Evolutionary conservation across 2,329 filamentous ascomycete genomes (phyloP).

Genomic region (Sporothrix dimorphospora): DNA sequence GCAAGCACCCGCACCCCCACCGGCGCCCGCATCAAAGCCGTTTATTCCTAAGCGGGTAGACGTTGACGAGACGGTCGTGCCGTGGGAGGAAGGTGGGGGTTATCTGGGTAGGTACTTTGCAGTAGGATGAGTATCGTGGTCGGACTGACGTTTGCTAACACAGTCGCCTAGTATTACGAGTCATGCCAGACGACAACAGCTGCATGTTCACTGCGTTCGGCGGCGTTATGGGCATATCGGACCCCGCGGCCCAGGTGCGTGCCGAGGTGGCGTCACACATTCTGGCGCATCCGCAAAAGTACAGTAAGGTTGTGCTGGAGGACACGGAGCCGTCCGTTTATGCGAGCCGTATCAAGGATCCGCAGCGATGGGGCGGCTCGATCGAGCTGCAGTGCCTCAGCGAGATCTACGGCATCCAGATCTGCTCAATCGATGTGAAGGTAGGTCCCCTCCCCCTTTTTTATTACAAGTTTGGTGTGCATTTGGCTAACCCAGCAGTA

Average conservation of each 20-base stretch:
- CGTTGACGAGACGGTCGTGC: conserved; percentile 50
- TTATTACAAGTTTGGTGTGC: neutral
- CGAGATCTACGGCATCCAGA: conserved; percentile 82
- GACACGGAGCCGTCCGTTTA: conserved; percentile 69
- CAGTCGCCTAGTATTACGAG: conserved; percentile 66
- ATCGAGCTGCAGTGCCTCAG: conserved; percentile 88
- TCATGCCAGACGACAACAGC: conserved; percentile 96
- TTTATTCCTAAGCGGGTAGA: conserved; percentile 43
- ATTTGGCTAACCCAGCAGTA: conserved; percentile 30
- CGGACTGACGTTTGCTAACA: neutral
- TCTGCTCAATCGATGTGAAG: conserved; percentile 80
- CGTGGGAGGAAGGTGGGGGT: conserved; percentile 55
- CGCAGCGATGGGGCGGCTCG: conserved; percentile 85
- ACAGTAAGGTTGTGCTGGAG: conserved; percentile 77
- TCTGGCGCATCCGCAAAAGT: conserved; percentile 70
- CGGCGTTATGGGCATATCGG: conserved; percentile 67
- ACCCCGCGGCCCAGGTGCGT: conserved; percentile 62
- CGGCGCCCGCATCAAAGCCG: conserved; percentile 33
- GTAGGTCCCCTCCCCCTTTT: conserved; percentile 38
- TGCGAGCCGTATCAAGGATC: conserved; percentile 77
- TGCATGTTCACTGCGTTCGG: conserved; percentile 92
- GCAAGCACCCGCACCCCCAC: conserved; percentile 23
- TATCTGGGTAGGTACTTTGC: conserved; percentile 50
- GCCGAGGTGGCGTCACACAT: conserved; percentile 80
- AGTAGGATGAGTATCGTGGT: neutral